Base-by-base conservation (phyloP, 257 asterid species). In the Ilex asprella region DNA sequence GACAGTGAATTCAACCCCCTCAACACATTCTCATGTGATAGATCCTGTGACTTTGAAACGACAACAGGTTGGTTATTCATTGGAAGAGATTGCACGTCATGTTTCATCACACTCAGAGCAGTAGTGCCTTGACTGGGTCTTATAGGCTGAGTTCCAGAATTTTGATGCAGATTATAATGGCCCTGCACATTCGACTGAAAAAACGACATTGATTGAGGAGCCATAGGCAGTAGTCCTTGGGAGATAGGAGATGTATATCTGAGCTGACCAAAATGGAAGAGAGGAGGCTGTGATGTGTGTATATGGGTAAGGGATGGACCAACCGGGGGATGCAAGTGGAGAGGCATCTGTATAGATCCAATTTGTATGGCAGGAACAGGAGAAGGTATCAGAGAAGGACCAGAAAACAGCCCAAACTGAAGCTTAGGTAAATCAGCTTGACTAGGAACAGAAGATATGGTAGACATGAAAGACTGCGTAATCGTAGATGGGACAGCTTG, bases 301-400 rank as follows among this genome's bases (percentile, higher is more conserved):
- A 82, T 59, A 67, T 81, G 94, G 58, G 97, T 50, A 65, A 80
- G 72, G 60, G 95, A 73, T 52, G 84, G 72, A 59, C 90, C 96
- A 61, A 83, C 70, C 64, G 89, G 75, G 68, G 84, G 84, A 73
- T 93, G 88, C 63, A 82, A 81, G 67, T 83, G 95, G 58, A 93
- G 86, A 69, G 99, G 99, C 96, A 93, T 93, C 82, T 89, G 97
- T 59, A 93, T 89, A 14, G 99, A 93, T 73, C 99, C 99, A 70
- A 93, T 93, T 85, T 93, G 99, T 76, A 93, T 93, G 16, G 97
- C 86, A 27, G 96, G 92, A 73, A 93, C 88, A 1, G 95, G 96
- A 75, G 96, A 82, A 56, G 97, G 94, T 73, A 89, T 82, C 78
- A 89, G 70, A 50, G 99, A 75, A 39, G 99, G 94, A 67, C 97